Evolutionary conservation across 345 rosid species (phyloP).

Genomic region (Moringa oleifera): DNA sequence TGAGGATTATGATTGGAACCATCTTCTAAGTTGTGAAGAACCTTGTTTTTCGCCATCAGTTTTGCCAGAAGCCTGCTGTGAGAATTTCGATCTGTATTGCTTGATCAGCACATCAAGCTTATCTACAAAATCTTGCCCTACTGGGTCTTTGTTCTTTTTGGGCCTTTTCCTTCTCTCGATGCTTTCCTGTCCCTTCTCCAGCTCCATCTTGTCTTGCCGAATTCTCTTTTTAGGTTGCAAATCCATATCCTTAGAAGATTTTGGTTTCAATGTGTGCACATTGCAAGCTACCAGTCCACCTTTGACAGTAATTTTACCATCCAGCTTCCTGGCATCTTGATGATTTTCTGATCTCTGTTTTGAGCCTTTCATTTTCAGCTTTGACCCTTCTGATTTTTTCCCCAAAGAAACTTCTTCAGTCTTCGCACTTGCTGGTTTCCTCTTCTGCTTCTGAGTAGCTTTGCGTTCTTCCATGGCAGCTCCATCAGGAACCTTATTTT

Average conservation of each 20-base stretch:
- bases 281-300: constrained; percentile 13
- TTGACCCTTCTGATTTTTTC: constrained; percentile 16
- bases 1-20: constrained; percentile 46
- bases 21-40: constrained; percentile 45
- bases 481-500: constrained; percentile 12
- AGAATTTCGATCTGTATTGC: constrained; percentile 60
- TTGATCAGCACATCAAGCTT: constrained; percentile 68
- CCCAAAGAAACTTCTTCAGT: constrained; percentile 12
- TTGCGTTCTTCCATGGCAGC: constrained; percentile 11
- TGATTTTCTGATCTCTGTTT: constrained; percentile 21
- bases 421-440: constrained; percentile 21
- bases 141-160: constrained; percentile 43
- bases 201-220: constrained; percentile 23
- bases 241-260: constrained; percentile 21
- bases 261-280: constrained; percentile 6
- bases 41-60: constrained; percentile 36
- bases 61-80: constrained; percentile 44
- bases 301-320: constrained; percentile 15
- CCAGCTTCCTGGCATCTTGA: constrained; percentile 17
- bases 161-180: constrained; percentile 32
- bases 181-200: constrained; percentile 21
- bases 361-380: constrained; percentile 15
- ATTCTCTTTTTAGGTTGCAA: constrained; percentile 34
- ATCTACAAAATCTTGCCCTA: constrained; percentile 47
- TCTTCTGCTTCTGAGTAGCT: constrained; percentile 37